These are phyloP conservation scores for Cyclotella choctawhatcheeana DNA, from an alignment of 108 stramenopile genomes.

Conservation along the genomic window DNA sequence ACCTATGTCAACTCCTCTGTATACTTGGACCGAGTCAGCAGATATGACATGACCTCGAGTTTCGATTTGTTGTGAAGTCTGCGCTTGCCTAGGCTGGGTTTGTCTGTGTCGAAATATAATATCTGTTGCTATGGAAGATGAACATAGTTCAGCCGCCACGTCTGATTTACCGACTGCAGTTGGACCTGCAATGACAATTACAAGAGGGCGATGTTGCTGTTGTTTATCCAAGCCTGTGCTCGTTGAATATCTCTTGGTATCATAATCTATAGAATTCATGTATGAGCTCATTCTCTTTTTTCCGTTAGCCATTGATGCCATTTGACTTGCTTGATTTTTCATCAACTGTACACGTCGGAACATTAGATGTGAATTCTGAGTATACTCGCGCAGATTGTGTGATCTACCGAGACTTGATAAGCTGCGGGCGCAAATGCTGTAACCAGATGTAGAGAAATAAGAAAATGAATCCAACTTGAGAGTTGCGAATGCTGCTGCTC, in stretches of 20 bases:
- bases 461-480: background rate
- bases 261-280: background rate
- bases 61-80: no score
- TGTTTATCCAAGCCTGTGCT: background rate
- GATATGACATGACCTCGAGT: conserved; percentile 76
- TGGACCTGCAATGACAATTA: conserved; percentile 89
- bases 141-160: conserved; percentile 84
- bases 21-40: conserved; percentile 95
- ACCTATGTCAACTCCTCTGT: conserved; percentile 89
- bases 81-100: conserved; percentile 26
- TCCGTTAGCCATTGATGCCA: background rate
- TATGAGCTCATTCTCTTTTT: conserved; percentile 8
- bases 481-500: background rate
- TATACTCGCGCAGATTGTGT: no score
- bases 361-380: background rate
- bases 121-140: conserved; percentile 30
- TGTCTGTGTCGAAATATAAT: conserved; percentile 22
- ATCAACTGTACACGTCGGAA: background rate
- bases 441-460: background rate
- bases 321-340: background rate
- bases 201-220: conserved; percentile 41
- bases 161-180: conserved; percentile 94
- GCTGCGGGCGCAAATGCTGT: background rate
- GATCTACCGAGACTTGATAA: no score
- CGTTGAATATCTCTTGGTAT: background rate